Evolutionary conservation across 2,329 filamentous ascomycete species (phyloP).

Genomic region (Chaetothyriales sp.): DNA sequence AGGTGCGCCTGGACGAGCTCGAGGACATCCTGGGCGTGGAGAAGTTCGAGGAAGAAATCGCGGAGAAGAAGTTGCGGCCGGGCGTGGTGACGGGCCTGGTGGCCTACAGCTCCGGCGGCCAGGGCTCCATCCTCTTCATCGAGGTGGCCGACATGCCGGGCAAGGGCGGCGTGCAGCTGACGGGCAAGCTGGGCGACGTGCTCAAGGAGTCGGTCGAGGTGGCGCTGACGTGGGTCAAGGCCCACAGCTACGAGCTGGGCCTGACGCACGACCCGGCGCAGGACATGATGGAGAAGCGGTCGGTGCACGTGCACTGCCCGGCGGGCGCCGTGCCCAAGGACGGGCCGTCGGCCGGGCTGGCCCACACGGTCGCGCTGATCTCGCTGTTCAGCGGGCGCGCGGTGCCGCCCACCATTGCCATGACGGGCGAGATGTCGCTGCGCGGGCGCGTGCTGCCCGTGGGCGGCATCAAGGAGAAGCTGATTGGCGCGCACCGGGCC

Average conservation of each 20-base stretch:
- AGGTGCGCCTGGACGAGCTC: conserved; percentile 63
- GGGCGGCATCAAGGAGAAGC: conserved; percentile 95
- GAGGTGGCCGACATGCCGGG: conserved; percentile 97
- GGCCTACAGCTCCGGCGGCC: conserved; percentile 81
- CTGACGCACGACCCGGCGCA: conserved; percentile 66
- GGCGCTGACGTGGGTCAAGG: conserved; percentile 91
- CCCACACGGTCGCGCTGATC: conserved; percentile 85
- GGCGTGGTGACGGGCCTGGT: conserved; percentile 94
- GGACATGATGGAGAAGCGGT: conserved; percentile 91
- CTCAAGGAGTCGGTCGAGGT: conserved; percentile 96
- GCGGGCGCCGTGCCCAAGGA: conserved; percentile 93
- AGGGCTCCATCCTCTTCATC: conserved; percentile 95
- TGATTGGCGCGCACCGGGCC: conserved; percentile 83
- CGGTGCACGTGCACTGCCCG: conserved; percentile 91
- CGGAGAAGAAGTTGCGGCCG: conserved; percentile 66
- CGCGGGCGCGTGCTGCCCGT: conserved; percentile 85
- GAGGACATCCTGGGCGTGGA: conserved; percentile 88
- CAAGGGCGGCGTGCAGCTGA: conserved; percentile 79
- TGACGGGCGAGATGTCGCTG: conserved; percentile 73
- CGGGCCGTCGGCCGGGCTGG: conserved; percentile 68
- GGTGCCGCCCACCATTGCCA: conserved; percentile 83
- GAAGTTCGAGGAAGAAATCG: conserved; percentile 88
- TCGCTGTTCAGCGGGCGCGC: conserved; percentile 74
- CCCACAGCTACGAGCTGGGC: conserved; percentile 81
- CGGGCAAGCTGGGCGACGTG: conserved; percentile 89